A percentile compares a stretch with the other conserved stretches of the same genome.
These are phyloP conservation scores for Exidia glandulosa DNA, from an alignment of 768 basidiomycete genomes.

Conservation along the genomic window DNA sequence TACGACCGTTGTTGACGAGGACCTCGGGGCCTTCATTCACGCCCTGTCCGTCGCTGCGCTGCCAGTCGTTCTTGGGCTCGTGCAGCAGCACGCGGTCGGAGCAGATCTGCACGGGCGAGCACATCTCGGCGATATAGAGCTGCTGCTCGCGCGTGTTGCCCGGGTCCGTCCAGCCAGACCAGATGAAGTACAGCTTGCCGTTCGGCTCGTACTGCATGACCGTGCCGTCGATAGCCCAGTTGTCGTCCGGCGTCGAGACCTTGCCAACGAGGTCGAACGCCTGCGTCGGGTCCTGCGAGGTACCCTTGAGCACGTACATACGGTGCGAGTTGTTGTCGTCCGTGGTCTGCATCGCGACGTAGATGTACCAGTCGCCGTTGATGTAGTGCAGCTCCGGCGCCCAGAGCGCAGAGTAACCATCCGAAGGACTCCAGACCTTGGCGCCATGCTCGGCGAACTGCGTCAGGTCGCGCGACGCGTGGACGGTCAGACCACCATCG, in stretches of 20 bases:
- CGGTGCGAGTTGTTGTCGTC: not conserved
- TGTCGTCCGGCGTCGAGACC: not conserved
- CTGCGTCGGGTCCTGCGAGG: not conserved
- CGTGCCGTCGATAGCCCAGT: not conserved
- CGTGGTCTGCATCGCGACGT: not conserved
- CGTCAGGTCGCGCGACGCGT: not conserved
- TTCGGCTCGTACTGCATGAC: not conserved
- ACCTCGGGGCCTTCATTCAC: not conserved
- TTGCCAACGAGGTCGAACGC: not conserved
- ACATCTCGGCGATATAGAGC: constrained; percentile 1
- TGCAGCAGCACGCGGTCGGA: constrained; percentile 1
- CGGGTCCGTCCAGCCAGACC: not conserved
- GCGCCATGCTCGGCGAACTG: not conserved
- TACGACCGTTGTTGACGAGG: not conserved
- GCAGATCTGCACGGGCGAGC: not conserved
- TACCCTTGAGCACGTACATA: not conserved
- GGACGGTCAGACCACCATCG: not conserved
- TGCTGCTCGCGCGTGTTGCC: not conserved
- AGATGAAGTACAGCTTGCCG: constrained; percentile 1
- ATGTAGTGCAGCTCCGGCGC: not conserved
- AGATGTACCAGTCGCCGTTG: not conserved
- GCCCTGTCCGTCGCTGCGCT: not conserved
- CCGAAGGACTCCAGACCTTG: not conserved
- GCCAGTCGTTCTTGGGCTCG: not conserved
- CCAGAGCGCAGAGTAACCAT: not conserved